Evolutionary conservation across 441 rosid genomes (phyloP).

Genomic region (Pelargonium cotyledonis): DNA sequence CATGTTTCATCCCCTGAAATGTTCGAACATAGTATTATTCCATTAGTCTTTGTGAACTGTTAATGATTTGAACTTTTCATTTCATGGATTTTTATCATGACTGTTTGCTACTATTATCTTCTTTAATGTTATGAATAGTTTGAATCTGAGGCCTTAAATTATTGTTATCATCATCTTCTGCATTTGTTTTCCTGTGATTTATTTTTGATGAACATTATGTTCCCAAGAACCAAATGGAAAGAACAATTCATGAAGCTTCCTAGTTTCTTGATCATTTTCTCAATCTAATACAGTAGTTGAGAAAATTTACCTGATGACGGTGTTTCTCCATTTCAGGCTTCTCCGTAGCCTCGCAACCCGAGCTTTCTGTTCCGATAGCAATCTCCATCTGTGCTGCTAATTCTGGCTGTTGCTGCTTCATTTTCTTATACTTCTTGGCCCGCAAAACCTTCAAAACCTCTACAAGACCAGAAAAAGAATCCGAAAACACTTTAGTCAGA

Average conservation of each 20-base stretch:
- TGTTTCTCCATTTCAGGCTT: slow-evolving; percentile 25
- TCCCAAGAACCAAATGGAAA: no score
- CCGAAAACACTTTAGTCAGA: not conserved
- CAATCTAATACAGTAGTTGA: no score
- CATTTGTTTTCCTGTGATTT: no score
- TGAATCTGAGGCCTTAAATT: no score
- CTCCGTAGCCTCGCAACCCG: slow-evolving; percentile 20
- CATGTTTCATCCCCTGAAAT: slow-evolving; percentile 41
- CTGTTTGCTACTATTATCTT: not conserved
- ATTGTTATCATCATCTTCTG: no score
- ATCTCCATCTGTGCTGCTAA: slow-evolving; percentile 30
- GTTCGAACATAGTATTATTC: slow-evolving; percentile 10
- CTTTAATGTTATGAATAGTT: no score
- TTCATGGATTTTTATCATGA: not conserved
- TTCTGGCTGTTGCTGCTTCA: slow-evolving; percentile 46
- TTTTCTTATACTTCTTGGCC: slow-evolving; percentile 71
- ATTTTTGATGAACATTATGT: no score
- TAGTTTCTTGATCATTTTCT: no score
- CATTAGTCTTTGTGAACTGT: no score
- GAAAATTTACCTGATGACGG: not conserved
- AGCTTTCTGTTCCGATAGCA: no score
- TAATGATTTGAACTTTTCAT: not conserved
- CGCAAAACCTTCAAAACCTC: slow-evolving; percentile 82
- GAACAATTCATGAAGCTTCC: no score
- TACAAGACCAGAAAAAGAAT: slow-evolving; percentile 20